A percentile compares a stretch with the other conserved stretches of the same genome.
These are phyloP conservation scores for Strigomonas culicis DNA, from an alignment of 208 protist genomes.

Conservation along the genomic window DNA sequence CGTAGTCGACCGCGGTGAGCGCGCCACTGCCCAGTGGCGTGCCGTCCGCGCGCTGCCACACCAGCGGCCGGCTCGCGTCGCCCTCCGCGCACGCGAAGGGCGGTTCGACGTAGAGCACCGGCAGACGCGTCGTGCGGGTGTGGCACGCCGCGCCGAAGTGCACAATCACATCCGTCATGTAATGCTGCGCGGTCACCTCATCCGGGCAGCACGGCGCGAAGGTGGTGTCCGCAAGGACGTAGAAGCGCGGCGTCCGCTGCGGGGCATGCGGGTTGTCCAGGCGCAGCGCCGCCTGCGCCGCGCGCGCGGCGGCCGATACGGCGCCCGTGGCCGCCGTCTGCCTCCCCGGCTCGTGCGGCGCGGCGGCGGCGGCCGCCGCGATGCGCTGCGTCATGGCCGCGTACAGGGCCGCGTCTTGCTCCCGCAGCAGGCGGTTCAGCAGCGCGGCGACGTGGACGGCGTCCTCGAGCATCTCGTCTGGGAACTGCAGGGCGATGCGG, in stretches of 20 bases:
- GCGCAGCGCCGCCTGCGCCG: not conserved
- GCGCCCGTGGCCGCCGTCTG: not conserved
- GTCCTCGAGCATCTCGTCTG: constrained; percentile 80
- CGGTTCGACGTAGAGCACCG: constrained; percentile 75
- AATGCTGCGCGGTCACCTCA: constrained; percentile 89
- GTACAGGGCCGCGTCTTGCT: not conserved
- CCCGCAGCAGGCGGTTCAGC: constrained; percentile 37
- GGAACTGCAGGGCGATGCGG: constrained; percentile 86
- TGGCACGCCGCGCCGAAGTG: constrained; percentile 91
- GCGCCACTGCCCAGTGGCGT: too few relatives aligned
- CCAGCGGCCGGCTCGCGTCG: too few relatives aligned
- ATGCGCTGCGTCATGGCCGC: not conserved
- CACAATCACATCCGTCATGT: constrained; percentile 76
- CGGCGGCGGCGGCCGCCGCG: not conserved
- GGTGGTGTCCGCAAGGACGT: constrained; percentile 88
- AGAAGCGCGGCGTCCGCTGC: constrained; percentile 31
- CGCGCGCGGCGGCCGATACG: not conserved
- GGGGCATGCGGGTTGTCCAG: constrained; percentile 41
- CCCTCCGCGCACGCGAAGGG: constrained; percentile 30
- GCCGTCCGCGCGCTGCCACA: too few relatives aligned
- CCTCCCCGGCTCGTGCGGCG: not conserved
- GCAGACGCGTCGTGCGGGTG: constrained; percentile 73
- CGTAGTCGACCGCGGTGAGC: too few relatives aligned
- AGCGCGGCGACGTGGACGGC: constrained; percentile 47
- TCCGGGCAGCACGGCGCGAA: constrained; percentile 92